Percentiles rank a stretch among this genome's conserved stretches.
These are phyloP conservation scores for Tetrahymena thermophila DNA, from an alignment of 73 alveolate genomes.

Conservation along the genomic window DNA sequence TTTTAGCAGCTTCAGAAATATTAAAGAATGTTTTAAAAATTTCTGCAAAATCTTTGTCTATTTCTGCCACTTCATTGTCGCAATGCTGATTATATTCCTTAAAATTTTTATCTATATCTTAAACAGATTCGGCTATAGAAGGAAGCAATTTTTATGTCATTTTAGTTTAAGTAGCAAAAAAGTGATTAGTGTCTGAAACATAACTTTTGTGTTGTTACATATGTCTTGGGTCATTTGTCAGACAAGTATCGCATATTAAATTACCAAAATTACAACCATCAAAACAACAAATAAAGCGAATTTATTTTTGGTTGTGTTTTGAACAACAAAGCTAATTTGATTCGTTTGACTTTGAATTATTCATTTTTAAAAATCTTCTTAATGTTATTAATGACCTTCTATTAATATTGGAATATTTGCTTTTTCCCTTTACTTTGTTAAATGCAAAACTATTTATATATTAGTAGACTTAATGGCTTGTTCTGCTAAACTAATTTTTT, in stretches of 20 bases:
- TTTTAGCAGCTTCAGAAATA: constrained; percentile 7
- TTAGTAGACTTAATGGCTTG: background rate
- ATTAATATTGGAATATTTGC: background rate
- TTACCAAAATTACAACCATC: background rate
- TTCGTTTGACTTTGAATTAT: background rate
- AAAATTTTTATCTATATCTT: background rate
- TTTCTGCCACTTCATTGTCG: constrained; percentile 16
- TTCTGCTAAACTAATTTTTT: background rate
- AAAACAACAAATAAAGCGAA: background rate
- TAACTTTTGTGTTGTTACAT: background rate
- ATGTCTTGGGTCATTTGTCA: background rate
- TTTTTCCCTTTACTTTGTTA: background rate
- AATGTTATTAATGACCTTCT: background rate
- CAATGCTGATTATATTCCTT: background rate
- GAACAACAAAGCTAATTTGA: background rate
- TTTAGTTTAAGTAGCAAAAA: background rate
- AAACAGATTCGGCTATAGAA: background rate
- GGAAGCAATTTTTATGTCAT: background rate
- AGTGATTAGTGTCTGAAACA: background rate
- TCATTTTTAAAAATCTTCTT: background rate
- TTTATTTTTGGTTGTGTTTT: background rate
- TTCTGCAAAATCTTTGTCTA: constrained; percentile 17
- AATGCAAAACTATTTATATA: background rate
- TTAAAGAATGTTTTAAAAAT: constrained; percentile 14
- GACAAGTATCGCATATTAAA: background rate